A percentile compares a stretch with the other conserved stretches of the same genome.
Conservation (phyloP, 2,329 filamentous ascomycete species). For the Fusarium goolgardi region DNA sequence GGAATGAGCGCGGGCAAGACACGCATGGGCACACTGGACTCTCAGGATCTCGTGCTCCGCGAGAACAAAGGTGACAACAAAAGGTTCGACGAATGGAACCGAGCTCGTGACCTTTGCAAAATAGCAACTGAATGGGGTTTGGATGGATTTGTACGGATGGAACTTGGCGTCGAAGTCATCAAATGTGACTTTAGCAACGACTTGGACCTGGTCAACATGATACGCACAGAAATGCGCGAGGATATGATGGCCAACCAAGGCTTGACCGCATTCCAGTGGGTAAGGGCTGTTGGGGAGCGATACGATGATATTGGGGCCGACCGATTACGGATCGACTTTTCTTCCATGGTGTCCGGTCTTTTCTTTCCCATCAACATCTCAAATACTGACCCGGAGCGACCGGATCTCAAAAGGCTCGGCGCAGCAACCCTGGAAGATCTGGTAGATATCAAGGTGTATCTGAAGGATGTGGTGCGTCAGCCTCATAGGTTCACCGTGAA, state of each 20-base stretch:
- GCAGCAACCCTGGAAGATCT: conserved; percentile 49
- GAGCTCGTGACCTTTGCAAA: conserved; percentile 67
- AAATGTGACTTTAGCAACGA: conserved; percentile 69
- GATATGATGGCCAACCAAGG: conserved; percentile 30
- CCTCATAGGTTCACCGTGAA: conserved; percentile 55
- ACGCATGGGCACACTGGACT: conserved; percentile 72
- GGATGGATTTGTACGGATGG: conserved; percentile 75
- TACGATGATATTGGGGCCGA: conserved; percentile 60
- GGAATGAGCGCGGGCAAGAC: conserved; percentile 77
- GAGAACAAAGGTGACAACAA: conserved; percentile 48
- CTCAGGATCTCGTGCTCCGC: conserved; percentile 71
- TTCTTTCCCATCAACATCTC: conserved; percentile 64
- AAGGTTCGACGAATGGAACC: conserved; percentile 57
- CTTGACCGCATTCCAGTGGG: conserved; percentile 55
- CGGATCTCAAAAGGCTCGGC: conserved; percentile 51
- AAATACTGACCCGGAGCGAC: conserved; percentile 52
- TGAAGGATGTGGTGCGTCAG: conserved; percentile 57
- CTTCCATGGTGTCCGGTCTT: conserved; percentile 62
- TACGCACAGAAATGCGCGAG: conserved; percentile 41
- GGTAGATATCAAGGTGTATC: conserved; percentile 55
- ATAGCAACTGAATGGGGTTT: conserved; percentile 65
- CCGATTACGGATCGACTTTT: conserved; percentile 60
- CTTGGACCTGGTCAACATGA: conserved; percentile 53
- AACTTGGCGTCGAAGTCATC: conserved; percentile 77
- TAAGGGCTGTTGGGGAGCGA: conserved; percentile 56